Evolutionary conservation across 306 rosid genomes (phyloP).

Genomic region (Dicorynia guianensis): DNA sequence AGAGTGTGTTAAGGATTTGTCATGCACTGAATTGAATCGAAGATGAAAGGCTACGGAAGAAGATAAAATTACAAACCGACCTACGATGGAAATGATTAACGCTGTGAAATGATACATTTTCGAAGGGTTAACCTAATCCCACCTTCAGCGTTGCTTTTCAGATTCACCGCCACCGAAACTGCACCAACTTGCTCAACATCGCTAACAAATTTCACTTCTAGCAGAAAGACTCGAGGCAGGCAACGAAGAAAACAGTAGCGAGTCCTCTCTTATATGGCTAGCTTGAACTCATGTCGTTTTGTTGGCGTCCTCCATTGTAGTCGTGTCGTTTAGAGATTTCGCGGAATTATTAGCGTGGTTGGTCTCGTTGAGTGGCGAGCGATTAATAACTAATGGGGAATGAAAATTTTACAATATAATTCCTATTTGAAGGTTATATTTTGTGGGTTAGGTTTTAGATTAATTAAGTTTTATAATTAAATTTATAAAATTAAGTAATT

Average conservation of each 20-base stretch:
- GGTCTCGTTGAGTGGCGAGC: too few species aligned
- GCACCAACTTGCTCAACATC: conserved; percentile 7
- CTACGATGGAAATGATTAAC: conserved; percentile 38
- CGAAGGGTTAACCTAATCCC: neutral
- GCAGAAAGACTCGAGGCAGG: conserved; percentile 15
- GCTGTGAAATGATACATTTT: conserved; percentile 39
- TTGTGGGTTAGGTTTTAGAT: too few species aligned
- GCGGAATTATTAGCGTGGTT: neutral
- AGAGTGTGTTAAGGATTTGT: neutral
- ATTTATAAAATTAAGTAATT: too few species aligned
- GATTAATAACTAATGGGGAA: too few species aligned
- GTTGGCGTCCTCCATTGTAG: neutral
- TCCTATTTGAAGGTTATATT: too few species aligned
- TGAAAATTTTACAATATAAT: too few species aligned
- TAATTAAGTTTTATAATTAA: too few species aligned
- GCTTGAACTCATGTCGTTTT: conserved; percentile 32
- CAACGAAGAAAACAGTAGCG: neutral
- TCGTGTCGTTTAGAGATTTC: neutral
- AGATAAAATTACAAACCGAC: conserved; percentile 36
- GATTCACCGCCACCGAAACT: conserved; percentile 18
- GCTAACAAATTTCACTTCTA: neutral
- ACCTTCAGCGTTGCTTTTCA: conserved; percentile 20
- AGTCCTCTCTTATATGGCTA: neutral
- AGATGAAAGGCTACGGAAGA: neutral
- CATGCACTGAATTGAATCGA: neutral